Evolutionary conservation across 768 basidiomycete genomes (phyloP), one percentile per base, ranked within the genome.

Genomic region (Naganishia onofrii): DNA sequence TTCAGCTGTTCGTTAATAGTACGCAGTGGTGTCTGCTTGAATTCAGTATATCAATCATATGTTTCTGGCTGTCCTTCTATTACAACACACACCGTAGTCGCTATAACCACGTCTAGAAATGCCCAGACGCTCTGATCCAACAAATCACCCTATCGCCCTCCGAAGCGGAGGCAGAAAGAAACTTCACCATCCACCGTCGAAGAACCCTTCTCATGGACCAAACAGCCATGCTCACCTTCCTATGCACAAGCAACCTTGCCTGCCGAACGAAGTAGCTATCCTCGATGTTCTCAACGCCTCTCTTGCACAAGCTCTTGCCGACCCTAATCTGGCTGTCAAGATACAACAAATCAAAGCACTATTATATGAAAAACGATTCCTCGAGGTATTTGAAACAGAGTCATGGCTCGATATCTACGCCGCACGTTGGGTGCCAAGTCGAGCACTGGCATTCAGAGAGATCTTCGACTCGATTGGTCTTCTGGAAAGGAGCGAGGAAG

Each of bases 391-490:
- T 69, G 58, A 64, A 42, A 66, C 66, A 42, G 70, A 73, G 63
- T 57, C 29, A 32, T 58, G 77, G 44, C 57, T 81, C 29, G 76
- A 77, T 38, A 71, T 72, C 17, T 81, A 81, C 75, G 75, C 76
- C 2, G 77, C 76, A 17, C 66, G 78, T 72, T 81, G 80, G 80
- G 80, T 81, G 4, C 80, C 80, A 12, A 76, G 76, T 67, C 60
- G 80, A 60, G 76, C 73, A 36, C 60, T 78, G 66, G 78, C 77
- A 36, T 81, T 77, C 55, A 67, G 80, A 55, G 77, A 81, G 60
- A 65, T 81, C 32, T 67, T 81, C 31, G 70, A 57, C n/a, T 31
- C 67, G 73, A 69, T 77, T 72, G 78, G 76, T 66, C 38, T 66
- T 72, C 51, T 76, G 73, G 57, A 76, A 71, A 46, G 69, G 73